Conservation (phyloP, 495 filamentous ascomycete genomes). For the Penicillium robsamsonii region DNA sequence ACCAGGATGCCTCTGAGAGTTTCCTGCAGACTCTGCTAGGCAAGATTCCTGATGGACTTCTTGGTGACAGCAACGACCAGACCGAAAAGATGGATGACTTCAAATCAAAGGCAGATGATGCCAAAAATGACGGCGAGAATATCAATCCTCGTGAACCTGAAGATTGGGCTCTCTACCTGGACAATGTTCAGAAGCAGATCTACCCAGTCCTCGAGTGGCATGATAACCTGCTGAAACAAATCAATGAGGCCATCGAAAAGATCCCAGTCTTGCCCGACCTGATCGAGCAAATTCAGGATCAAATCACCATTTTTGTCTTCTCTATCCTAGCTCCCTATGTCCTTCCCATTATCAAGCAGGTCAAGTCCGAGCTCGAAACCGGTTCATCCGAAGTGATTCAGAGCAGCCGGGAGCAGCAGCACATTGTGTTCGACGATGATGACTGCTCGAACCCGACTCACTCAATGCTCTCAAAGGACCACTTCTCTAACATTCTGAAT, state of each 20-base stretch:
- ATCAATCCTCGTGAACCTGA: constrained; percentile 73
- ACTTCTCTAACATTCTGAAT: constrained; percentile 85
- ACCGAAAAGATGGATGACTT: constrained; percentile 64
- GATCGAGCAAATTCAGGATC: constrained; percentile 74
- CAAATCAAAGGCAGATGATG: constrained; percentile 61
- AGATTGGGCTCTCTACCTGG: constrained; percentile 65
- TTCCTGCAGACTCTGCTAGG: constrained; percentile 71
- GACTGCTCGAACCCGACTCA: constrained; percentile 76
- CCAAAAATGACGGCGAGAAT: constrained; percentile 47
- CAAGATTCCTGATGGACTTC: constrained; percentile 72
- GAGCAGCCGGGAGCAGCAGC: constrained; percentile 73
- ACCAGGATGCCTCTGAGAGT: constrained; percentile 51
- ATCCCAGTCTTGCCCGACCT: constrained; percentile 78
- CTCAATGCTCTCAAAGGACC: constrained; percentile 94
- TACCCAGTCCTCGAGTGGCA: constrained; percentile 87
- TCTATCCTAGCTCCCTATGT: constrained; percentile 81
- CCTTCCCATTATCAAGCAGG: constrained; percentile 78
- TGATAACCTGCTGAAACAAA: constrained; percentile 76
- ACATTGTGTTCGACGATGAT: constrained; percentile 81
- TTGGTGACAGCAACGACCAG: constrained; percentile 64
- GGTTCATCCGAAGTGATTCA: constrained; percentile 85
- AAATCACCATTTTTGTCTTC: constrained; percentile 83
- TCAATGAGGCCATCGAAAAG: constrained; percentile 71
- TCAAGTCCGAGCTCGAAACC: constrained; percentile 77
- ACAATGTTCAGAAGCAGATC: constrained; percentile 67